phyloP scores from a whole-genome alignment of 192 early-diverging fungal species.

The Podila epigama region DNA sequence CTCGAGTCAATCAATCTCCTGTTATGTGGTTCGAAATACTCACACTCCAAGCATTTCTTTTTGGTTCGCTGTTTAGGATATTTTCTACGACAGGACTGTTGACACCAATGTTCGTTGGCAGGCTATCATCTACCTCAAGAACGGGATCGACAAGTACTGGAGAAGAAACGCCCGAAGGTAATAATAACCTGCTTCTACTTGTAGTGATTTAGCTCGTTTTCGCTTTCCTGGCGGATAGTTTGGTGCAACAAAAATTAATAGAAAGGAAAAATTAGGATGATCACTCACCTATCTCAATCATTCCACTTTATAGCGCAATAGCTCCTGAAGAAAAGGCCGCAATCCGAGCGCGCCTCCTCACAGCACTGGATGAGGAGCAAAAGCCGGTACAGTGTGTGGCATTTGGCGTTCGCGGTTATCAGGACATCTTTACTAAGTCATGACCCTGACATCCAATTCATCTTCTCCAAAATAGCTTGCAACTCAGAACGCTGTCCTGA shows the following conservation, averaged over 20 bases:
- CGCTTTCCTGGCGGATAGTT: neutral
- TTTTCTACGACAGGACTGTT: constrained; percentile 74
- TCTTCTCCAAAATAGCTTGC: constrained; percentile 59
- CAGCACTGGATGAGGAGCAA: constrained; percentile 72
- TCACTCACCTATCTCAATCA: neutral
- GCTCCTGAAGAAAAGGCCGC: constrained; percentile 71
- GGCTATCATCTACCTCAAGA: constrained; percentile 86
- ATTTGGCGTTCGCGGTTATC: too few species aligned
- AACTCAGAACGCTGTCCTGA: constrained; percentile 76
- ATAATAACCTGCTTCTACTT: neutral
- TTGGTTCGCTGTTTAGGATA: constrained; percentile 58
- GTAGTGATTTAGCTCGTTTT: neutral
- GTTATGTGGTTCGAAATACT: neutral
- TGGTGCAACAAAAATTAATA: too few species aligned
- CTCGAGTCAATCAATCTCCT: too few species aligned
- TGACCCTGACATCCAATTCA: too few species aligned
- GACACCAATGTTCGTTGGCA: constrained; percentile 74
- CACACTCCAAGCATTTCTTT: neutral
- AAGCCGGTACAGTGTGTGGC: constrained; percentile 57
- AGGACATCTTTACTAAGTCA: too few species aligned
- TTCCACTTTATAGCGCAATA: constrained; percentile 67
- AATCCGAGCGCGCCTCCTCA: constrained; percentile 70
- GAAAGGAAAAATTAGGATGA: neutral
- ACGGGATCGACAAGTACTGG: constrained; percentile 93
- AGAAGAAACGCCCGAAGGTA: constrained; percentile 76